Conservation (phyloP, 2,329 filamentous ascomycete genomes). For the Fusarium sororula region DNA sequence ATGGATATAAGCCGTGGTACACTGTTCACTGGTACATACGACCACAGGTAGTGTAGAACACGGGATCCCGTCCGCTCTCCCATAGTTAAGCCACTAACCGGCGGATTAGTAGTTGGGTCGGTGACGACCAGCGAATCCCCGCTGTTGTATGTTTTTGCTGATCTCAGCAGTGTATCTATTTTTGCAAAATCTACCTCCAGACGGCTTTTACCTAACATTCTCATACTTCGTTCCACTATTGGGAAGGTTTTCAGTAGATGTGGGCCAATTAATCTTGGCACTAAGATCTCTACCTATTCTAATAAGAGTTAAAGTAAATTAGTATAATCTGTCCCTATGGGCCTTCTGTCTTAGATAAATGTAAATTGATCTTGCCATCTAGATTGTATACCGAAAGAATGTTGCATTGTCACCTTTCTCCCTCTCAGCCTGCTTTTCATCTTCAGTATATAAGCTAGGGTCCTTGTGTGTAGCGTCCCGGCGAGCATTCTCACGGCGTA, state of each 20-base stretch:
- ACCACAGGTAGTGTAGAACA: neutral
- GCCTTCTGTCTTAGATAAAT: neutral
- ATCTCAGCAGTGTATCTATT: neutral
- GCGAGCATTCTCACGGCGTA: neutral
- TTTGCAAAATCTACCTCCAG: fast-evolving
- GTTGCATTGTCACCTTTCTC: neutral
- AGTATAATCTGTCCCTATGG: too few species aligned
- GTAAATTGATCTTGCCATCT: neutral
- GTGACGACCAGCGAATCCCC: neutral
- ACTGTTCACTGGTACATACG: fast-evolving
- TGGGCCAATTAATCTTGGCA: too few species aligned
- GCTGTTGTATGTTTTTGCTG: neutral
- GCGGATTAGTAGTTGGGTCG: neutral
- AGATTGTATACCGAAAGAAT: neutral
- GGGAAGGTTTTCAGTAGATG: too few species aligned
- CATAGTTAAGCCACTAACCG: neutral
- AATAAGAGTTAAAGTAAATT: too few species aligned
- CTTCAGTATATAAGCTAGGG: neutral
- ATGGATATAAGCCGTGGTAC: fast-evolving
- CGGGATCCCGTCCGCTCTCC: neutral
- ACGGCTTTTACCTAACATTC: fast-evolving
- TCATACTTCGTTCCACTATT: too few species aligned
- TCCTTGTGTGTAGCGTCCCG: neutral
- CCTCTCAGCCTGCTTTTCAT: neutral
- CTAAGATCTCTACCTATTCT: fast-evolving